These are phyloP conservation scores for Myriangium duriaei DNA, from an alignment of 2,329 filamentous ascomycete species.

Conservation along the genomic window DNA sequence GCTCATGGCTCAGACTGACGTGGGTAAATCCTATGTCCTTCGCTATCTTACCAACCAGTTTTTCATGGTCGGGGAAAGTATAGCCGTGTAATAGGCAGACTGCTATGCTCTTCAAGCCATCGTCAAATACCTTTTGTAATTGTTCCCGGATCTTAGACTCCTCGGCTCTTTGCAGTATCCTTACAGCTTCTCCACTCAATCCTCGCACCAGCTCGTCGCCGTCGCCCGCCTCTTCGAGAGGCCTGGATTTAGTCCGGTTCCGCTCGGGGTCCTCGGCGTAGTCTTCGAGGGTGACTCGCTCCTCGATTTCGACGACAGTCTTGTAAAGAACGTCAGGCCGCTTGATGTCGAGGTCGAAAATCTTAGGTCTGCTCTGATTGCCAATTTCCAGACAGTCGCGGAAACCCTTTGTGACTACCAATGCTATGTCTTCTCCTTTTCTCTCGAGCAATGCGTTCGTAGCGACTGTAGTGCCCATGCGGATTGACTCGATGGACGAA, in stretches of 20 bases:
- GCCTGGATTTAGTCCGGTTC: slow-evolving; percentile 42
- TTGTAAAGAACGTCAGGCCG: slow-evolving; percentile 83
- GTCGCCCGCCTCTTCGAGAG: slow-evolving; percentile 32
- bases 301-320: slow-evolving; percentile 75
- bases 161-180: slow-evolving; percentile 52
- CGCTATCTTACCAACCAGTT: slow-evolving; percentile 62
- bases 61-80: slow-evolving; percentile 79
- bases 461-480: slow-evolving; percentile 91
- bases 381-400: slow-evolving; percentile 79
- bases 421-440: slow-evolving; percentile 77
- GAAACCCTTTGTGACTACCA: slow-evolving; percentile 81
- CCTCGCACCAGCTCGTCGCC: slow-evolving; percentile 53
- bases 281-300: slow-evolving; percentile 82
- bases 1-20: slow-evolving; percentile 65
- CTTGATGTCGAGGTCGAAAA: slow-evolving; percentile 79
- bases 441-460: slow-evolving; percentile 84
- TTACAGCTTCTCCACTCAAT: slow-evolving; percentile 60
- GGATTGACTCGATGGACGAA: slow-evolving; percentile 72
- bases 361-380: slow-evolving; percentile 78
- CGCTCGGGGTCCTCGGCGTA: slow-evolving; percentile 77
- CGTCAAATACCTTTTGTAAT: slow-evolving; percentile 54
- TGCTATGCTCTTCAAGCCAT: slow-evolving; percentile 67
- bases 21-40: slow-evolving; percentile 71
- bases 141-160: slow-evolving; percentile 45
- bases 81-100: slow-evolving; percentile 90